These are phyloP conservation scores for Zygosaccharomyces sapae DNA, from an alignment of 1,139 yeast species.

Conservation along the genomic window DNA sequence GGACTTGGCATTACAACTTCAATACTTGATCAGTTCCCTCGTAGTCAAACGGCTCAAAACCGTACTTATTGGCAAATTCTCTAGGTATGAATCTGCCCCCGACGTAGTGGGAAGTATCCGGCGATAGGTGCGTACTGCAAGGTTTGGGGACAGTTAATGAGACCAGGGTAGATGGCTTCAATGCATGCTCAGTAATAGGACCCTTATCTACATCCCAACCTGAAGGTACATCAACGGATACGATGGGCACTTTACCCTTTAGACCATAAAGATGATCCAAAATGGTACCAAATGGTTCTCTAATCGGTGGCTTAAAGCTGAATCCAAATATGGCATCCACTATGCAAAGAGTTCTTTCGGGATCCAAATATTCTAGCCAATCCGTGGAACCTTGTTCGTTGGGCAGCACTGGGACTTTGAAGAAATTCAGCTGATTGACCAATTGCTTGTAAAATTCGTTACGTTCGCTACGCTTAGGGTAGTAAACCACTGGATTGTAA, in stretches of 20 bases:
- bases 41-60: slow-evolving; percentile 57
- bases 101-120: slow-evolving; percentile 54
- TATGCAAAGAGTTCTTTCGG: slow-evolving; percentile 38
- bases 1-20: slow-evolving; percentile 19
- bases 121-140: slow-evolving; percentile 53
- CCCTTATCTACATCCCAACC: slow-evolving; percentile 97
- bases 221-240: slow-evolving; percentile 87
- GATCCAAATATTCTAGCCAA: slow-evolving; percentile 30
- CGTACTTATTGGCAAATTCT: slow-evolving; percentile 67
- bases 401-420: slow-evolving; percentile 28
- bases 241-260: slow-evolving; percentile 49
- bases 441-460: slow-evolving; percentile 39
- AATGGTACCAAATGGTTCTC: slow-evolving; percentile 69
- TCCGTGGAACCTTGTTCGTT: slow-evolving; percentile 18
- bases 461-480: slow-evolving; percentile 56
- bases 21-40: slow-evolving; percentile 50
- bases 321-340: slow-evolving; percentile 90
- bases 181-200: slow-evolving; percentile 47
- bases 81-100: slow-evolving; percentile 83
- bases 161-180: slow-evolving; percentile 62
- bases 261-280: slow-evolving; percentile 45
- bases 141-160: slow-evolving; percentile 95
- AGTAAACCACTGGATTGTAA: slow-evolving; percentile 64
- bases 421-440: slow-evolving; percentile 36
- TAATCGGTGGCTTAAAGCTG: slow-evolving; percentile 82